Evolutionary conservation across 257 asterid species (phyloP), one percentile per base, ranked within the genome.

Genomic region (Capsicum baccatum): DNA sequence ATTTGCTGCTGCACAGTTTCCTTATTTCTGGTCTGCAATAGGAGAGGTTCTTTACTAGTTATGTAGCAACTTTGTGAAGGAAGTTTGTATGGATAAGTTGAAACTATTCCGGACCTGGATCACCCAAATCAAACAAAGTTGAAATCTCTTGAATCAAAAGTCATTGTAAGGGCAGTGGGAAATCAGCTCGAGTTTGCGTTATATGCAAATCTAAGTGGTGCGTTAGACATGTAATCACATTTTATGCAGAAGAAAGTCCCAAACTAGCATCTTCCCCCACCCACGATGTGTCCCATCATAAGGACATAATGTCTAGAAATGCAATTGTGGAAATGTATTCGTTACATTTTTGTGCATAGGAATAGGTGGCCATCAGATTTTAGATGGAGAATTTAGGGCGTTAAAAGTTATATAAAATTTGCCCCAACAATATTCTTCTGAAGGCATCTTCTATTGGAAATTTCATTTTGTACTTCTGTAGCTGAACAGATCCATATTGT

Each of bases 11-110:
- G 52, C 54, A 14, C 56, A 52, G 44, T 71, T 70, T 66, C 58
- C 8, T 37, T 17, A 79, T 69, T 59, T 79, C 60, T 78, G 87
- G 54, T 67, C 81, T 84, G 54, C 54, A 68, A 15, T 39, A 1
- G 26, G 12, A 68, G 78, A 37, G 54, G 1, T 54, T 54, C 8
- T 76, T 76, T 8, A 52, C 48, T 26, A 10, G 12, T 50, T 74
- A 74, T 50, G 60, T 48, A 50, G 21, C 8, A 74, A 13, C 60
- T 10, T 67, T 14, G 48, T 66, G 47, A 67, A 67, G 3, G 12
- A 67, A 67, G 12, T 67, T 67, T 67, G 52, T 66, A 66, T 26
- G 12, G 63, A 21, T 13, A 52, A 26, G 1, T 76, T 54, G 48
- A 19, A 26, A 26, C 33, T 26, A 74, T 50, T 74, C 57, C 1